phyloP scores from a whole-genome alignment of 2,329 filamentous ascomycete species.

The Didymella pinodella region DNA sequence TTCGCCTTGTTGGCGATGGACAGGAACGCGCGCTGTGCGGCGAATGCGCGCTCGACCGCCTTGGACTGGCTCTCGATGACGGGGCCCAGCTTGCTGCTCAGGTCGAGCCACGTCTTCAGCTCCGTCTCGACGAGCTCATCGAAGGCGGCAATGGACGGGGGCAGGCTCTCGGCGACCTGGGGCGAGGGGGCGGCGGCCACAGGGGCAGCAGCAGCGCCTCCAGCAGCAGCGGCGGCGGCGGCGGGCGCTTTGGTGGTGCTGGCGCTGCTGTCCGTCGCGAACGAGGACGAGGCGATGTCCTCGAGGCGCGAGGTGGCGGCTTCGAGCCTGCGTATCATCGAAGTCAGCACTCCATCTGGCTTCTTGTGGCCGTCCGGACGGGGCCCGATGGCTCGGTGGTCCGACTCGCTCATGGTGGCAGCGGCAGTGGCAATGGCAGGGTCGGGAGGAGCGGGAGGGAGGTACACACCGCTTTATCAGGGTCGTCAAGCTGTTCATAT shows the following conservation, averaged over 20 bases:
- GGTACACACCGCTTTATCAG: slow-evolving; percentile 90
- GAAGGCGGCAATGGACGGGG: slow-evolving; percentile 82
- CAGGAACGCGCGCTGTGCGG: slow-evolving; percentile 86
- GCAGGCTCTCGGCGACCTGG: slow-evolving; percentile 53
- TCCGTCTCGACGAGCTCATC: slow-evolving; percentile 78
- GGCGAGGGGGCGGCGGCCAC: slow-evolving; percentile 42
- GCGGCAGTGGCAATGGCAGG: slow-evolving; percentile 11
- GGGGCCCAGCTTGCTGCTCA: slow-evolving; percentile 80
- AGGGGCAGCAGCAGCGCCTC: slow-evolving; percentile 45
- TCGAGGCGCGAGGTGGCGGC: slow-evolving; percentile 95
- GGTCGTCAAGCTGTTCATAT: slow-evolving; percentile 96
- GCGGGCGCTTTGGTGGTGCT: slow-evolving; percentile 39
- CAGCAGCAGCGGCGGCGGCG: slow-evolving; percentile 38
- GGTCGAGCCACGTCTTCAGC: slow-evolving; percentile 77
- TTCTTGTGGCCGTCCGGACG: slow-evolving; percentile 29
- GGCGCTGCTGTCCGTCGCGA: slow-evolving; percentile 60
- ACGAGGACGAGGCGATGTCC: slow-evolving; percentile 84
- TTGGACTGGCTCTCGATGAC: slow-evolving; percentile 75
- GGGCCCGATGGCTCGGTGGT: slow-evolving; percentile 25
- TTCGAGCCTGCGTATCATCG: slow-evolving; percentile 76
- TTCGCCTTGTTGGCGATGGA: slow-evolving; percentile 88
- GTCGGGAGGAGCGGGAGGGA: slow-evolving; percentile 11
- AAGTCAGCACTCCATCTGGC: slow-evolving; percentile 58
- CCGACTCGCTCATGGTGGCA: slow-evolving; percentile 19
- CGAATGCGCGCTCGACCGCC: slow-evolving; percentile 72